Evolutionary conservation across 805 yeast genomes (phyloP), one percentile per base, ranked within the genome.

Genomic region (Suhomyces sp.): DNA sequence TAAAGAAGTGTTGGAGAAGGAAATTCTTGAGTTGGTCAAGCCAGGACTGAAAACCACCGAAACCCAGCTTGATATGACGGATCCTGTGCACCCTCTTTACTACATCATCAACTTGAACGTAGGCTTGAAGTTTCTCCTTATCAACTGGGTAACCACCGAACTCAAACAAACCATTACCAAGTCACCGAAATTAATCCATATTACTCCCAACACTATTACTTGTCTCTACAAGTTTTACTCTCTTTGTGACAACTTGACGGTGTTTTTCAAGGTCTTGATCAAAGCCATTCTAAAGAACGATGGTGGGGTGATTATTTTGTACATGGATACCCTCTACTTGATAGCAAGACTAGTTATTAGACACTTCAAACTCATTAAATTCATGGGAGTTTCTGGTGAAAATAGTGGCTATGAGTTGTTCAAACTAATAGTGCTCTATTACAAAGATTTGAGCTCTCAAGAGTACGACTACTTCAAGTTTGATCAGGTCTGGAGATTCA

Each of bases 61-160:
- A 9, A 27, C 35, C 15, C n/a, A 15, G 12, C 41, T 17, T 15
- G 22, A 36, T 6, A 15, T 13, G 9, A 6, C 42, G 1, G 27
- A 17, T 13, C 23, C 15, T 4, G 10, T 47, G 31, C 31, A 24
- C 24, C 49, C 49, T 23, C 49, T 47, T 10, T 13, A 33, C 24
- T 35, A 47, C 53, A 51, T 22, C 23, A 36, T 54, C 3, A 48
- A 48, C 1, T 59, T 71, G 17, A 75, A 78, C 19, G 71, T 74
- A 12, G 82, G 83, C 13, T 66, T 77, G 7, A 73, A 73, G 54
- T 77, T 76, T 49, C 68, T 79, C 54, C 61, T 77, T 5, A 72
- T 78, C 2, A 81, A 79, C 57, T 79, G 83, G 82, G 63, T 78
- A 44, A 72, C 83, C 4, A 70, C 70, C 23, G 72, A 69, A 41